Conservation (phyloP, 1,139 yeast species). For the Blastobotrys malaysiensis region DNA sequence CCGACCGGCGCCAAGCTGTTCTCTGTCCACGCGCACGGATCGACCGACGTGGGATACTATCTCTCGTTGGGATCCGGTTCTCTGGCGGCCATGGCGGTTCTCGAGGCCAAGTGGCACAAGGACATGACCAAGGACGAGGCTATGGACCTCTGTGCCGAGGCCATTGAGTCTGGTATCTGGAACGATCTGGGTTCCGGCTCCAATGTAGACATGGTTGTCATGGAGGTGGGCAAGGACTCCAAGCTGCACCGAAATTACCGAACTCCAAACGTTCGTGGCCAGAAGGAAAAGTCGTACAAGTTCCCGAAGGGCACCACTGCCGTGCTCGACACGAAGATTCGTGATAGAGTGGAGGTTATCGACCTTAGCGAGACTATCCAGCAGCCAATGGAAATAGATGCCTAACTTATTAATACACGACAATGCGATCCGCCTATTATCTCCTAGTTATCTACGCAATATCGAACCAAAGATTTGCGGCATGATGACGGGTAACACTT, state of each 20-base stretch:
- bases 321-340: conserved; percentile 57
- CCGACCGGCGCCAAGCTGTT: conserved; percentile 93
- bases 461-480: too few species aligned
- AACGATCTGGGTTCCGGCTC: conserved; percentile 98
- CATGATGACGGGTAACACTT: too few species aligned
- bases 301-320: conserved; percentile 92
- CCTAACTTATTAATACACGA: conserved; percentile 26
- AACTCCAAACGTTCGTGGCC: conserved; percentile 83
- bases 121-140: conserved; percentile 83
- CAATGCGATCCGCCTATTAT: too few species aligned
- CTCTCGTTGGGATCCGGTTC: conserved; percentile 94
- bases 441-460: too few species aligned
- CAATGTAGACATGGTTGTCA: conserved; percentile 92
- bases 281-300: conserved; percentile 75
- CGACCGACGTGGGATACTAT: conserved; percentile 91
- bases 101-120: conserved; percentile 81
- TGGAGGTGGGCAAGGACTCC: conserved; percentile 83
- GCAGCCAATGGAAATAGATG: conserved; percentile 72
- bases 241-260: conserved; percentile 76
- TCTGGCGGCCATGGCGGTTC: conserved; percentile 97
- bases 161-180: conserved; percentile 98
- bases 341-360: conserved; percentile 63
- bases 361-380: conserved; percentile 45
- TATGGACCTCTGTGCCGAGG: conserved; percentile 80
- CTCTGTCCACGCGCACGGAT: conserved; percentile 95